Percentiles rank a stretch among this genome's conserved stretches.
Evolutionary conservation across 164 flowering plant species (phyloP).

Genomic region (Cinnamomum chago): DNA sequence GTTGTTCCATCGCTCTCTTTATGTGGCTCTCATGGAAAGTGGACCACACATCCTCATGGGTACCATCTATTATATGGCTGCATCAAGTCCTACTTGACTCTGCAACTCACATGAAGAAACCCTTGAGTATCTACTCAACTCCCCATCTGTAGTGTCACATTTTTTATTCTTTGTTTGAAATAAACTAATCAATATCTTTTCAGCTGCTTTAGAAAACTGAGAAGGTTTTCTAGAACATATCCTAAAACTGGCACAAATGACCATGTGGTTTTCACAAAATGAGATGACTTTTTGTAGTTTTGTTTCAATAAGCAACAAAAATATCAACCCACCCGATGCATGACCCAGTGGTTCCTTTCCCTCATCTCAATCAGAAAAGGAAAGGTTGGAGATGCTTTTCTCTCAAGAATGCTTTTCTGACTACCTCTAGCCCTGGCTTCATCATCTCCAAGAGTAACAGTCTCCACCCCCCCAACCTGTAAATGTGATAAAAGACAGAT

Average conservation of each 20-base stretch:
- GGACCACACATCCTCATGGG: too few relatives aligned
- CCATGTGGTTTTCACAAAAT: not conserved
- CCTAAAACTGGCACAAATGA: not conserved
- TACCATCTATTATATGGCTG: too few relatives aligned
- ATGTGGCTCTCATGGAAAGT: too few relatives aligned
- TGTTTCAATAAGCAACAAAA: constrained; percentile 9
- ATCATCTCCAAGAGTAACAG: constrained; percentile 63
- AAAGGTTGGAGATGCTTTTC: constrained; percentile 68
- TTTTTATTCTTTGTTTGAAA: too few relatives aligned
- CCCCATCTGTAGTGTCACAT: not conserved
- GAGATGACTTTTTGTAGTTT: not conserved
- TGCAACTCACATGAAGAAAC: not conserved
- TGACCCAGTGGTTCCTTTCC: constrained; percentile 65
- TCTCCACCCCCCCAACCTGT: constrained; percentile 68
- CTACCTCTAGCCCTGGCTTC: constrained; percentile 59
- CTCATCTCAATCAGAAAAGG: constrained; percentile 75
- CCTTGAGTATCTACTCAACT: not conserved
- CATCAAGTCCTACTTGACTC: not conserved
- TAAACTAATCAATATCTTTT: too few relatives aligned
- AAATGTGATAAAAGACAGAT: constrained; percentile 1
- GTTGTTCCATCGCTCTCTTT: too few relatives aligned
- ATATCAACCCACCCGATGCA: constrained; percentile 48
- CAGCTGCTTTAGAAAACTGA: not conserved
- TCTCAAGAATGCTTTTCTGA: constrained; percentile 65
- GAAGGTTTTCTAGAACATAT: too few relatives aligned